Conservation (phyloP, 768 basidiomycete genomes). For the Solioccasus polychromus region DNA sequence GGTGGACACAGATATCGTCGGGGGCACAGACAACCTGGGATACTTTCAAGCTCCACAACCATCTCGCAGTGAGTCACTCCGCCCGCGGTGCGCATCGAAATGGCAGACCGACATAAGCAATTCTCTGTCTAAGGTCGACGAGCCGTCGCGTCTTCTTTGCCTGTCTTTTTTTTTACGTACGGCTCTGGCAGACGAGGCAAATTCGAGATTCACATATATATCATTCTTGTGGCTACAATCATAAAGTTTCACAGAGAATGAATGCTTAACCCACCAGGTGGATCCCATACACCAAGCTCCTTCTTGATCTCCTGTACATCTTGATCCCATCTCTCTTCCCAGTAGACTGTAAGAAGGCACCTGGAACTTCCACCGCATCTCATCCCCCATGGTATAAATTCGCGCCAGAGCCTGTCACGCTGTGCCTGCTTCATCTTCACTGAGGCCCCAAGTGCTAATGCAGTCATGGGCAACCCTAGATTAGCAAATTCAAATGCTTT, state of each 20-base stretch:
- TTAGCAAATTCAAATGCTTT: slow-evolving; percentile 96
- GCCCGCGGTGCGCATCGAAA: too few species aligned
- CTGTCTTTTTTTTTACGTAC: too few species aligned
- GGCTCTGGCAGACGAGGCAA: too few species aligned
- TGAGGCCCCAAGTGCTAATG: slow-evolving; percentile 62
- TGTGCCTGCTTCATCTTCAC: slow-evolving; percentile 37
- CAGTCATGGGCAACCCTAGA: slow-evolving; percentile 85
- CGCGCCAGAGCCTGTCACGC: slow-evolving; percentile 58
- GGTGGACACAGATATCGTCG: too few species aligned
- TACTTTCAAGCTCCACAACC: too few species aligned
- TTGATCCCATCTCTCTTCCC: slow-evolving; percentile 93
- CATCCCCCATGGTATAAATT: slow-evolving; percentile 93
- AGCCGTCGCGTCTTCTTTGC: too few species aligned
- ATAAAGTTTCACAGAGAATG: slow-evolving; percentile 4
- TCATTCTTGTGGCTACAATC: too few species aligned
- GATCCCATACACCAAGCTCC: slow-evolving; percentile 83
- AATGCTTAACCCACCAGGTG: slow-evolving; percentile 45
- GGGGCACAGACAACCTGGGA: too few species aligned
- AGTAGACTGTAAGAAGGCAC: slow-evolving; percentile 87
- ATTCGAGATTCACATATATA: too few species aligned
- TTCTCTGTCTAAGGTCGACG: too few species aligned
- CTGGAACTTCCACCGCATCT: slow-evolving; percentile 72
- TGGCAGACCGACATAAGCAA: too few species aligned
- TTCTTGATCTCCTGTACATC: slow-evolving; percentile 77
- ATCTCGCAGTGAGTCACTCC: too few species aligned